Evolutionary conservation across 768 basidiomycete genomes (phyloP).

Genomic region (Termitomyces sp.): DNA sequence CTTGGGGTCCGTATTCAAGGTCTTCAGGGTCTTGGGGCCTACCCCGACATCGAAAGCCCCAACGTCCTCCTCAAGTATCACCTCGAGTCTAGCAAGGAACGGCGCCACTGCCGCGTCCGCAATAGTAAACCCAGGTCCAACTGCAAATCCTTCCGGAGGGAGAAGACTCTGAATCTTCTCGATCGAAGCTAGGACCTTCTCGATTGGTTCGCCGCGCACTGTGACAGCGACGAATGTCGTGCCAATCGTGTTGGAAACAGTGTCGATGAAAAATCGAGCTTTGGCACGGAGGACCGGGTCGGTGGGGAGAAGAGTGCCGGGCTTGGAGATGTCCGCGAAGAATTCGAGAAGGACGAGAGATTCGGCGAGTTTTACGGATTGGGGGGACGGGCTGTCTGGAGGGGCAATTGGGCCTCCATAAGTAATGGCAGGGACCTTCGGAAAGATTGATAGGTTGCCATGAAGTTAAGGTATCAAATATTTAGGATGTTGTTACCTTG

Average conservation of each 20-base stretch:
- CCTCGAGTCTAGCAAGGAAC: constrained; percentile 50
- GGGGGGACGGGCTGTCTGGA: constrained; percentile 52
- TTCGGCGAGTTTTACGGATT: constrained; percentile 58
- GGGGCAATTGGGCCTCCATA: constrained; percentile 57
- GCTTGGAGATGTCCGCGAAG: constrained; percentile 48
- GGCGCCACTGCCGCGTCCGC: constrained; percentile 61
- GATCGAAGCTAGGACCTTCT: constrained; percentile 35
- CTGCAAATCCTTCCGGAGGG: constrained; percentile 40
- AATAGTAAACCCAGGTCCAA: constrained; percentile 45
- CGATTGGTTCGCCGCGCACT: constrained; percentile 33
- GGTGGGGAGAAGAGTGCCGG: constrained; percentile 44
- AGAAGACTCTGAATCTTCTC: constrained; percentile 47
- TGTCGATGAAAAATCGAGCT: constrained; percentile 60
- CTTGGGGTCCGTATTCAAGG: constrained; percentile 36
- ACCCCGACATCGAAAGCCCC: constrained; percentile 46
- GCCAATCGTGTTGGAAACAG: constrained; percentile 40
- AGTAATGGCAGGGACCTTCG: constrained; percentile 51
- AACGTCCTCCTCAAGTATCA: constrained; percentile 42
- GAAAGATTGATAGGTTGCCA: too few species aligned
- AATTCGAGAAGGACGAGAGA: constrained; percentile 65
- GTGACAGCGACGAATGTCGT: constrained; percentile 33
- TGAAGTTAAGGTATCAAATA: neutral
- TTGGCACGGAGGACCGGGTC: constrained; percentile 55
- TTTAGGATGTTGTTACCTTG: constrained; percentile 40
- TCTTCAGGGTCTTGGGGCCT: constrained; percentile 38